Base-by-base conservation (phyloP, 1,139 yeast genomes). In the Pichia sp. region DNA sequence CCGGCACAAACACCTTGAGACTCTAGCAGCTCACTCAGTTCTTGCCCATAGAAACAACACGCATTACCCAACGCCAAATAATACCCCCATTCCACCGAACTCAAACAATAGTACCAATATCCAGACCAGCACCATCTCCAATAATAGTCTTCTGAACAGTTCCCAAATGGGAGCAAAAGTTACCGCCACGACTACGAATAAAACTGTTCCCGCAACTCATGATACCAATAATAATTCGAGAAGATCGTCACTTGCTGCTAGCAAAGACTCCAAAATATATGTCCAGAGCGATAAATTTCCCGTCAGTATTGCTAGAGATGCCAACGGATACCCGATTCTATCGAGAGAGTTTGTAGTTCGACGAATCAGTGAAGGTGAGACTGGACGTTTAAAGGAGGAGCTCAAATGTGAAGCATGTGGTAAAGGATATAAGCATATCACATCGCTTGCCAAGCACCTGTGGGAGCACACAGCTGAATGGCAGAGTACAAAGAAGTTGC, bases 381-480 rank as follows among this genome's bases (percentile, higher is more conserved):
- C 90, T 1, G 95, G 95, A 8, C 71, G 96, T 53, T 75, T 87
- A 52, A 88, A 87, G 68, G 95, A 88, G 66, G 92, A 87, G 65
- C 77, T 88, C 59, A 85, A 85, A 64, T 88, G 96, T 72, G 95
- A 88, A 69, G 90, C 95, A 3, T 88, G 96, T 66, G 96, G 96
- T 10, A 88, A 89, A 68, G 95, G 95, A 13, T 88, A 88, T 68
- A 89, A 88, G 67, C 96, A 88, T 70, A 85, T 88, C 8, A 84
- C 92, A 1, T 85, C 93, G 23, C 75, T 88, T 58, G 95, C 78
- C 62, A 89, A 80, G 78, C 90, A 79, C 72, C 75, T 76, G 66
- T 92, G 96, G 87, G 87, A 82, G 77, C 96, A 89, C 67, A 89
- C 96, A 0, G 95, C 96, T 0, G 96, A 89, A 68, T 89, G 96